Percentiles rank a stretch among this genome's conserved stretches.
Conservation (phyloP, 2,329 filamentous ascomycete species). For the Macrophomina pseudophaseolina region DNA sequence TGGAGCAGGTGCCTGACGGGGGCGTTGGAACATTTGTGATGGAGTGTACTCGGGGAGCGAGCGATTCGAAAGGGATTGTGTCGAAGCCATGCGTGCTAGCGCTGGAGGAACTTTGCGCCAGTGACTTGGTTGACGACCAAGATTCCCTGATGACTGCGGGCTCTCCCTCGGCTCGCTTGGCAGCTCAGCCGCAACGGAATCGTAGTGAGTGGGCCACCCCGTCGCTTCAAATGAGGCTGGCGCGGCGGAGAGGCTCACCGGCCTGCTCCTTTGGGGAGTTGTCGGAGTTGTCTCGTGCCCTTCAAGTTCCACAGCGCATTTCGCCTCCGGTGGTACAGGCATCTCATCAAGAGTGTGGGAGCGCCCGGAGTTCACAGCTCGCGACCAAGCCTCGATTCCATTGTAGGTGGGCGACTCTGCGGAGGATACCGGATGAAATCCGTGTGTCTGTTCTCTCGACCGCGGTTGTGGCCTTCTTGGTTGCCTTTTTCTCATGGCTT, state of each 20-base stretch:
- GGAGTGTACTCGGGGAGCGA: conserved; percentile 8
- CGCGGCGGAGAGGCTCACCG: conserved; percentile 9
- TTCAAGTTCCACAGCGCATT: conserved; percentile 1
- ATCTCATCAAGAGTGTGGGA: background rate
- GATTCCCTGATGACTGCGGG: background rate
- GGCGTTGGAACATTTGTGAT: conserved; percentile 17
- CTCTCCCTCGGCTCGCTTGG: background rate
- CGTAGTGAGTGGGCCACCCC: background rate
- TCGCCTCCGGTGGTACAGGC: background rate
- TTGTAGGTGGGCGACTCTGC: background rate
- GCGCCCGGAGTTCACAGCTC: background rate
- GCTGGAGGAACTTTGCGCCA: conserved; percentile 15
- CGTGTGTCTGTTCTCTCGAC: background rate
- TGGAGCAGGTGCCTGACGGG: background rate
- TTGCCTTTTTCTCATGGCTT: background rate
- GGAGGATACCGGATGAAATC: background rate
- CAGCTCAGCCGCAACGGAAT: background rate
- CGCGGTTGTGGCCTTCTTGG: background rate
- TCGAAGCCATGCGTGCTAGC: conserved; percentile 15
- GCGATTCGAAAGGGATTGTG: conserved; percentile 1
- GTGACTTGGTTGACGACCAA: background rate
- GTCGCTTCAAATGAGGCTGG: conserved; percentile 7
- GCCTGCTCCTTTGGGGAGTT: background rate
- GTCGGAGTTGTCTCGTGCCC: background rate
- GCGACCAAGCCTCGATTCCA: background rate